Conservation (phyloP, 2,329 filamentous ascomycete species). For the Cryoendolithus antarcticus region DNA sequence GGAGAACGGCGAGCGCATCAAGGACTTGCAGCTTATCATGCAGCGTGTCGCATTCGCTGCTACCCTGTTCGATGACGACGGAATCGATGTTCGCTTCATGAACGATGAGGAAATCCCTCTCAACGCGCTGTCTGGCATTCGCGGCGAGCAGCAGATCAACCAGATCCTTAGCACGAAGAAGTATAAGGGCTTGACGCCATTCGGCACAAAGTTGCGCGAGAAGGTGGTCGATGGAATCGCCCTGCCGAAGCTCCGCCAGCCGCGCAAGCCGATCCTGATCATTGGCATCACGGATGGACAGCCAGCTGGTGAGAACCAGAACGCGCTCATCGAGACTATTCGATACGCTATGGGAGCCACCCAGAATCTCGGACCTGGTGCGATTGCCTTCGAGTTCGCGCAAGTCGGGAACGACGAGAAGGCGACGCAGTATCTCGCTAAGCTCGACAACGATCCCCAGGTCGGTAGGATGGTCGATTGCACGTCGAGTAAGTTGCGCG, state of each 20-base stretch:
- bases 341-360: constrained; percentile 41
- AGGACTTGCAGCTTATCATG: constrained; percentile 53
- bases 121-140: constrained; percentile 42
- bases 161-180: constrained; percentile 45
- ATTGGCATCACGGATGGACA: constrained; percentile 56
- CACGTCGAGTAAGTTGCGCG: no score
- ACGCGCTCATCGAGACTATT: constrained; percentile 46
- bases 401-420: constrained; percentile 56
- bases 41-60: constrained; percentile 51
- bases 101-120: constrained; percentile 41
- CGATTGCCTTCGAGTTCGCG: constrained; percentile 55
- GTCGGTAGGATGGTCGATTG: constrained; percentile 49
- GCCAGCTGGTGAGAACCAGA: constrained; percentile 49
- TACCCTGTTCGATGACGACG: constrained; percentile 57
- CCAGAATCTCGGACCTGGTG: constrained; percentile 35
- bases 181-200: constrained; percentile 55
- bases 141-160: constrained; percentile 45
- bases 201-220: constrained; percentile 49
- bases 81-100: constrained; percentile 58
- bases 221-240: constrained; percentile 54
- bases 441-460: constrained; percentile 50
- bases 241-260: constrained; percentile 39
- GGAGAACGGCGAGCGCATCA: constrained; percentile 53
- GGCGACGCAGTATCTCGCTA: constrained; percentile 50
- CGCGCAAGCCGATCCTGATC: constrained; percentile 52